Base-by-base conservation (phyloP, 192 early-diverging fungal genomes). In the Linderina pennispora region DNA sequence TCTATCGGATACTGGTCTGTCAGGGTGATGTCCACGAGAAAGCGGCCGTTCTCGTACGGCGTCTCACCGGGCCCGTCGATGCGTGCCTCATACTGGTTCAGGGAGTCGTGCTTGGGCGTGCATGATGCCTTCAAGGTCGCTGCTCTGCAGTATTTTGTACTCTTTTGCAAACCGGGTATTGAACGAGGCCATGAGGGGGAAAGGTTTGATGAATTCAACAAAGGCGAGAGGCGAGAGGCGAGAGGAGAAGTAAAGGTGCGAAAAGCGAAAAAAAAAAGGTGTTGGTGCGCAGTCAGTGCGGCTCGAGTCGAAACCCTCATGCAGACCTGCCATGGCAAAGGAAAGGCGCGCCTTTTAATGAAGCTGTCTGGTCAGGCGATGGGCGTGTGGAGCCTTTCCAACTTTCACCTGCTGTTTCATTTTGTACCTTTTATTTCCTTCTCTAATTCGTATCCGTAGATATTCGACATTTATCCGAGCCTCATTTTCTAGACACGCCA, bases 1-100 rank as follows among this genome's bases (percentile, higher is more conserved):
- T 81, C 80, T n/a, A 89, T 64, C 1, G 86, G 86, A 52, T 88
- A 89, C 11, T 67, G 77, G 18, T 32, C 28, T 1, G 55, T 47
- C 14, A 73, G 53, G 19, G 38, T 20, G 2, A 87, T 71, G 26
- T 86, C 81, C 8, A 89, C 43, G 24, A 66, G 58, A 43, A 89
- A 89, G 0, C 51, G 62, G 7, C 87, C 87, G 3, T 53, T 51
- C 25, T 73, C 74, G 47, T 84, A 89, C 3, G 87, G 87, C 14
- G 84, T 82, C 32, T 80, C 79, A 7, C 53, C 49, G 4, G 83
- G 84, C 16, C 86, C 86, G 24, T 62, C 52, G 23, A 71, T 83
- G 72, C 78, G 78, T 18, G 79, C 75, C 32, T 77, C 71, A 43
- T 81, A 68, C 35, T 60, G 69, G 16, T 76, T 55, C 14, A 82